Percentiles rank a stretch among this genome's conserved stretches.
phyloP scores from a whole-genome alignment of 2,329 filamentous ascomycete genomes.

The Magnaporthiopsis poae region DNA sequence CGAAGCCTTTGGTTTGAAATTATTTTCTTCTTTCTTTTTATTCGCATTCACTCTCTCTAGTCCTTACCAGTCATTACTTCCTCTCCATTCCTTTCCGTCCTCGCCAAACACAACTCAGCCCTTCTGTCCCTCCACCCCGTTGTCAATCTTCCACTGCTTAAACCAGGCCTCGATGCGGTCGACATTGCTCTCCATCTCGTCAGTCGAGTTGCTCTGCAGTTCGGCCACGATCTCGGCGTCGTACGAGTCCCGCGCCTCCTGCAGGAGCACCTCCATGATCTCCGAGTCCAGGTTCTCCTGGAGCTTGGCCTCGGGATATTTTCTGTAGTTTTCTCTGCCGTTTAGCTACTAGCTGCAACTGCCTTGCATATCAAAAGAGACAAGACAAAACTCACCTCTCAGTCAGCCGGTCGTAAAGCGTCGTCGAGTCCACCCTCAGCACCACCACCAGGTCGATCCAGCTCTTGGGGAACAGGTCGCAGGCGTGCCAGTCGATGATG shows the following conservation, averaged over 20 bases:
- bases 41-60: not conserved
- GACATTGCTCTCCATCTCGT: slow-evolving; percentile 82
- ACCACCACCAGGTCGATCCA: slow-evolving; percentile 96
- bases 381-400: slow-evolving; percentile 43
- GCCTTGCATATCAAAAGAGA: not conserved
- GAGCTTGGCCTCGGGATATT: slow-evolving; percentile 76
- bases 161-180: slow-evolving; percentile 77
- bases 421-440: slow-evolving; percentile 66
- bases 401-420: slow-evolving; percentile 75
- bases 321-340: slow-evolving; percentile 34
- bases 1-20: not conserved
- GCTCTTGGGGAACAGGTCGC: slow-evolving; percentile 83
- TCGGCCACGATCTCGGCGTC: slow-evolving; percentile 82
- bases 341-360: not conserved
- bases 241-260: slow-evolving; percentile 82
- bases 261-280: slow-evolving; percentile 89
- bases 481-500: slow-evolving; percentile 96
- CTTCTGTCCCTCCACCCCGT: slow-evolving; percentile 17
- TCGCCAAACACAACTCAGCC: not conserved
- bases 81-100: not conserved
- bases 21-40: not conserved
- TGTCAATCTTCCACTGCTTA: slow-evolving; percentile 68
- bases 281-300: slow-evolving; percentile 95
- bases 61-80: not conserved
- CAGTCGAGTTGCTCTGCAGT: slow-evolving; percentile 67